Evolutionary conservation across 75 land plant species (phyloP).

Genomic region (Cryptomeria japonica): DNA sequence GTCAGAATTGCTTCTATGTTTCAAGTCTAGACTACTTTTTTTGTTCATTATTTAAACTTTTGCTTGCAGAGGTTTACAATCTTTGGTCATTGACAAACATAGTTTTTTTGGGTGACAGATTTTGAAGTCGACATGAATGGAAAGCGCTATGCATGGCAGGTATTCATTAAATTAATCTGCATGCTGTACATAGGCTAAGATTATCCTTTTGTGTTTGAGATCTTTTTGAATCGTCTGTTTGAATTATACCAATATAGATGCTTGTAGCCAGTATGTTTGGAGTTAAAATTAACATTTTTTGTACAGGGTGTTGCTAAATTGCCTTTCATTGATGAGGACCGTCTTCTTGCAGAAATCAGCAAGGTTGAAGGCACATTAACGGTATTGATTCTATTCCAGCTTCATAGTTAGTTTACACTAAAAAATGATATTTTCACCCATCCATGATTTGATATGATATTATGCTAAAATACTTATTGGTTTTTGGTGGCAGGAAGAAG

Average conservation of each 20-base stretch:
- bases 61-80: background rate
- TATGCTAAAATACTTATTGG: background rate
- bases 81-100: background rate
- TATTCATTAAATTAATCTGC: background rate
- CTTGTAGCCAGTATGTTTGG: background rate
- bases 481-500: constrained; percentile 26
- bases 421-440: background rate
- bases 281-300: background rate
- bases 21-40: background rate
- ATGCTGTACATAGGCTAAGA: background rate
- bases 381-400: constrained; percentile 14
- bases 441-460: background rate
- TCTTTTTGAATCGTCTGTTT: background rate
- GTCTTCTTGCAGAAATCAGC: constrained; percentile 35
- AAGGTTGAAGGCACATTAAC: constrained; percentile 40
- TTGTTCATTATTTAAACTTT: background rate
- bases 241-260: no score
- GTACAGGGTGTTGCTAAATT: constrained; percentile 50
- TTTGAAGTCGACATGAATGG: constrained; percentile 52
- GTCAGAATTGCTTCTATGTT: constrained; percentile 17
- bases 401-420: background rate
- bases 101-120: constrained; percentile 22
- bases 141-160: constrained; percentile 55
- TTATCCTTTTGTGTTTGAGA: background rate
- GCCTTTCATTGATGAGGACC: constrained; percentile 51